These are phyloP conservation scores for Calvatia gigantea DNA, from an alignment of 768 basidiomycete species.

Conservation along the genomic window DNA sequence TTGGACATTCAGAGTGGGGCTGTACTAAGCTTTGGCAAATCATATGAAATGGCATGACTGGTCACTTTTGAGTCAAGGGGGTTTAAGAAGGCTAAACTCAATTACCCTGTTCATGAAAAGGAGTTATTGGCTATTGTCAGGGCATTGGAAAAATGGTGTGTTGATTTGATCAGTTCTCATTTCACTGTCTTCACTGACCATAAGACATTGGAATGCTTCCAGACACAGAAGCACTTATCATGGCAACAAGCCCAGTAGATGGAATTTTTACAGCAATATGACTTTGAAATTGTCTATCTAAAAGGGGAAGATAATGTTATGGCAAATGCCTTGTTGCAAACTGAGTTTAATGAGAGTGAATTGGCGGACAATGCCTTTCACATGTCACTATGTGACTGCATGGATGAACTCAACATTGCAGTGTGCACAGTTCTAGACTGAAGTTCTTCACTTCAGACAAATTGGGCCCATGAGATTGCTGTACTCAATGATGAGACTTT, in stretches of 20 bases:
- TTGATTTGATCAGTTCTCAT: slow-evolving; percentile 15
- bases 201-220: slow-evolving; percentile 27
- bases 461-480: neutral
- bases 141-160: slow-evolving; percentile 23
- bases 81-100: slow-evolving; percentile 22
- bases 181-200: slow-evolving; percentile 33
- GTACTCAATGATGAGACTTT: neutral
- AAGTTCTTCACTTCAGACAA: neutral
- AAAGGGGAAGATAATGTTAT: slow-evolving; percentile 28
- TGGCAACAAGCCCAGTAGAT: slow-evolving; percentile 26
- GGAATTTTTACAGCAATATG: slow-evolving; percentile 29
- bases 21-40: slow-evolving; percentile 24
- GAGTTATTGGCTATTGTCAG: slow-evolving; percentile 32
- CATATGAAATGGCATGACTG: slow-evolving; percentile 27
- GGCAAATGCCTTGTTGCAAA: slow-evolving; percentile 32
- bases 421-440: slow-evolving; percentile 13
- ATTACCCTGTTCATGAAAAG: slow-evolving; percentile 35
- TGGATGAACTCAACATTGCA: slow-evolving; percentile 31
- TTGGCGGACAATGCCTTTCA: neutral
- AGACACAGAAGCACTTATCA: slow-evolving; percentile 27
- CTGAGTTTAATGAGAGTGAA: neutral
- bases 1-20: slow-evolving; percentile 24
- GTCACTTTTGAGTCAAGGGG: slow-evolving; percentile 25
- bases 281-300: slow-evolving; percentile 31
- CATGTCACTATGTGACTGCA: slow-evolving; percentile 17